Evolutionary conservation across 2,329 filamentous ascomycete genomes (phyloP).

Genomic region (Monosporascus cannonballus): DNA sequence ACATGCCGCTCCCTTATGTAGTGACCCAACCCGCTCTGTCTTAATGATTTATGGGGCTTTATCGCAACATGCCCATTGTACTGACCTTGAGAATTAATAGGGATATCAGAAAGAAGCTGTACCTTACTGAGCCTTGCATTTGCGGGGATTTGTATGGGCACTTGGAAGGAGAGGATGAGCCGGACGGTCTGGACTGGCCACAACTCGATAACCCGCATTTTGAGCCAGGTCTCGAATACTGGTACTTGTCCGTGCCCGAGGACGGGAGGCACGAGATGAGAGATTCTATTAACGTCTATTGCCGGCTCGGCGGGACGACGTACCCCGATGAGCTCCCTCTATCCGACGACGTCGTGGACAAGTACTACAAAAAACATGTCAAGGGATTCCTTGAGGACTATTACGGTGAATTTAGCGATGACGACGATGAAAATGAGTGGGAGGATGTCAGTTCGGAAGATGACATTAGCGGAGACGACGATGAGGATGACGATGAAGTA

Average conservation of each 20-base stretch:
- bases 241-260: constrained; percentile 13
- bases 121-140: constrained; percentile 17
- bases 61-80: no score
- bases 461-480: background rate
- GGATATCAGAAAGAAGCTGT: constrained; percentile 17
- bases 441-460: constrained; percentile 1
- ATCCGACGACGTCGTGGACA: constrained; percentile 2
- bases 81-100: background rate
- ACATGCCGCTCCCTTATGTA: background rate
- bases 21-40: no score
- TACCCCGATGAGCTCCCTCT: constrained; percentile 15
- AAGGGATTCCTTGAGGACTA: constrained; percentile 4
- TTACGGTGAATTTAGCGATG: background rate
- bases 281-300: constrained; percentile 13
- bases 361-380: constrained; percentile 10
- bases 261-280: constrained; percentile 5
- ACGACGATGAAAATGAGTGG: background rate
- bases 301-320: constrained; percentile 7
- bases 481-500: background rate
- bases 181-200: no score
- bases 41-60: no score
- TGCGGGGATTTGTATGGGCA: constrained; percentile 17
- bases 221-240: constrained; percentile 9
- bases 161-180: constrained; percentile 9
- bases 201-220: background rate